A percentile compares a stretch with the other conserved stretches of the same genome.
phyloP scores from a whole-genome alignment of 768 basidiomycete species.

The Clitopilus passeckerianus region DNA sequence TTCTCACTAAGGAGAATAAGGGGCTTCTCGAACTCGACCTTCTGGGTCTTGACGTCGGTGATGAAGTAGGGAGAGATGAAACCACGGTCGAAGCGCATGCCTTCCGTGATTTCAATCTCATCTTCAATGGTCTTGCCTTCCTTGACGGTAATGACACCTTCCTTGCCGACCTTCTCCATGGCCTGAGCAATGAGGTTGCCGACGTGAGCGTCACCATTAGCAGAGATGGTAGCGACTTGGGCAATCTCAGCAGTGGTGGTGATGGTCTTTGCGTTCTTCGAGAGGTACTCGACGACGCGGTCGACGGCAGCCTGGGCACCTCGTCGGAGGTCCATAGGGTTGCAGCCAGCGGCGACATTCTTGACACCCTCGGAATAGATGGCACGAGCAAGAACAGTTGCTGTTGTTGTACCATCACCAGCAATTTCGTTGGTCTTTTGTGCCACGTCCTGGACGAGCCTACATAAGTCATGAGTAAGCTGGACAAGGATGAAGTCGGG shows the following conservation, averaged over 20 bases:
- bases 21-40: slow-evolving; percentile 97
- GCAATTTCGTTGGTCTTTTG: slow-evolving; percentile 96
- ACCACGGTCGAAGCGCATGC: slow-evolving; percentile 99
- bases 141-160: slow-evolving; percentile 99
- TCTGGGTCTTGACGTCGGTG: slow-evolving; percentile 95
- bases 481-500: background rate
- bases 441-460: slow-evolving; percentile 93
- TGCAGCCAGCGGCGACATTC: slow-evolving; percentile 98
- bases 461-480: slow-evolving; percentile 18
- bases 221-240: slow-evolving; percentile 95
- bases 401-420: slow-evolving; percentile 97
- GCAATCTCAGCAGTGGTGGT: slow-evolving; percentile 98
- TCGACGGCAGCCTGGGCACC: slow-evolving; percentile 96
- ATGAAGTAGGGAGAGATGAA: slow-evolving; percentile 98
- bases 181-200: slow-evolving; percentile 95
- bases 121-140: slow-evolving; percentile 98
- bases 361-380: slow-evolving; percentile 99
- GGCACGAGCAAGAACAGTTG: slow-evolving; percentile 93
- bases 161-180: slow-evolving; percentile 99
- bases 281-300: slow-evolving; percentile 87
- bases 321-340: slow-evolving; percentile 99
- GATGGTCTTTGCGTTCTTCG: slow-evolving; percentile 85
- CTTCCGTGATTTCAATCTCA: slow-evolving; percentile 98
- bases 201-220: slow-evolving; percentile 79
- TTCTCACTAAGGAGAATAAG: slow-evolving; percentile 92